Percentiles rank a stretch among this genome's conserved stretches.
phyloP scores from a whole-genome alignment of 2,329 filamentous ascomycete genomes.

The Teratosphaeria epicoccoides region DNA sequence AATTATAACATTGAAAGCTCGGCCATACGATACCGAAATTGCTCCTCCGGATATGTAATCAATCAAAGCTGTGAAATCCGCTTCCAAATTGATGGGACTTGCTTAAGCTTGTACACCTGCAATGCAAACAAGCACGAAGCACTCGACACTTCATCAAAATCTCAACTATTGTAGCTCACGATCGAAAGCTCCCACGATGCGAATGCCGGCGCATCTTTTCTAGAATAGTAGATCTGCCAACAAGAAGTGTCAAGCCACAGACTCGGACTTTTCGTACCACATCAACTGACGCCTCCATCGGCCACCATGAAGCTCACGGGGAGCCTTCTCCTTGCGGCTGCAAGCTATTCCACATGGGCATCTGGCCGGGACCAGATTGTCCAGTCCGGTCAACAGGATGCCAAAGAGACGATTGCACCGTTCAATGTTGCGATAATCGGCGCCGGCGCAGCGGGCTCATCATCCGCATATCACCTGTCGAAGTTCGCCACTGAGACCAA shows the following conservation, averaged over 20 bases:
- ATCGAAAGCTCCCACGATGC: not conserved
- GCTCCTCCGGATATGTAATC: too few species aligned
- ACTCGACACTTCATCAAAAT: not conserved
- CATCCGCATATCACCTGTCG: conserved; percentile 70
- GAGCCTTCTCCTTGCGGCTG: not conserved
- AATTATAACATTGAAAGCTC: too few species aligned
- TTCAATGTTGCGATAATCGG: conserved; percentile 29
- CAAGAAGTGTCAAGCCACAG: too few species aligned
- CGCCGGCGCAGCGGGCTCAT: conserved; percentile 79
- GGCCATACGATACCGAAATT: too few species aligned
- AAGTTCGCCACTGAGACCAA: conserved; percentile 54
- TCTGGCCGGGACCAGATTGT: not conserved
- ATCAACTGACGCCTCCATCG: not conserved
- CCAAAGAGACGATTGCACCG: not conserved
- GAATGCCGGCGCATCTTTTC: not conserved
- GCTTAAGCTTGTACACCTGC: too few species aligned
- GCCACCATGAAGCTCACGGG: not conserved
- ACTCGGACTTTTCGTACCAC: not conserved
- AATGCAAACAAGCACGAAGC: too few species aligned
- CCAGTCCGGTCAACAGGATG: not conserved
- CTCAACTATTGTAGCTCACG: not conserved
- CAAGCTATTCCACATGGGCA: not conserved
- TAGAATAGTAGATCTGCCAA: not conserved
- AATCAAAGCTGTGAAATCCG: too few species aligned
- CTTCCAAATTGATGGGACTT: too few species aligned